Conservation (phyloP, 2,329 filamentous ascomycete genomes). For the Penicillium sp. region DNA sequence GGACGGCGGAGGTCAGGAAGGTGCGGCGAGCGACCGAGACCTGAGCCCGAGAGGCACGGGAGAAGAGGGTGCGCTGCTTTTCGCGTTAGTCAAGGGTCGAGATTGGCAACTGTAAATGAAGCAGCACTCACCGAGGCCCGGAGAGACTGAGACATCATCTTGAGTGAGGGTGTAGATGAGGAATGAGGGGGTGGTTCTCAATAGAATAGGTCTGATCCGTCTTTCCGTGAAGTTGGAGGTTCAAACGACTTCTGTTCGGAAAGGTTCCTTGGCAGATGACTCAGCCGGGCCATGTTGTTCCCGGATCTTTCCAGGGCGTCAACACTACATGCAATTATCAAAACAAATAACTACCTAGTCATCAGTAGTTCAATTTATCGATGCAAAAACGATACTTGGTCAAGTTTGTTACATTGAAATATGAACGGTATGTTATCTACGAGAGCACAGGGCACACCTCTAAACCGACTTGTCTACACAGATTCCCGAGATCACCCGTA, state of each 20-base stretch:
- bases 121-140: slow-evolving; percentile 56
- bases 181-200: slow-evolving; percentile 26
- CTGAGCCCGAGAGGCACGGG: slow-evolving; percentile 60
- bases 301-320: slow-evolving; percentile 3
- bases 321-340: background rate
- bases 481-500: background rate
- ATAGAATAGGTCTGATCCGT: slow-evolving; percentile 27
- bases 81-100: slow-evolving; percentile 14
- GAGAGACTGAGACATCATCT: slow-evolving; percentile 62
- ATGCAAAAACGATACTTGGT: background rate
- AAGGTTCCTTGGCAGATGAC: slow-evolving; percentile 28
- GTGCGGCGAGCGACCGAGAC: slow-evolving; percentile 59
- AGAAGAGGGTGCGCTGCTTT: slow-evolving; percentile 59
- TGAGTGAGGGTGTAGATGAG: slow-evolving; percentile 34
- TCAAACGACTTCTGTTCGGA: slow-evolving; percentile 31
- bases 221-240: slow-evolving; percentile 29
- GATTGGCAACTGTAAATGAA: slow-evolving; percentile 1
- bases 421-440: background rate
- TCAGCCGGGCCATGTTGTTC: slow-evolving; percentile 9
- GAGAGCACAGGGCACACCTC: too few species aligned
- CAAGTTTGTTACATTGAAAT: background rate
- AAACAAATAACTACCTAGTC: background rate
- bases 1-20: slow-evolving; percentile 62
- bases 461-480: background rate
- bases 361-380: background rate